These are phyloP conservation scores for Leccinum longicurvipes DNA, from an alignment of 768 basidiomycete species.

Conservation along the genomic window DNA sequence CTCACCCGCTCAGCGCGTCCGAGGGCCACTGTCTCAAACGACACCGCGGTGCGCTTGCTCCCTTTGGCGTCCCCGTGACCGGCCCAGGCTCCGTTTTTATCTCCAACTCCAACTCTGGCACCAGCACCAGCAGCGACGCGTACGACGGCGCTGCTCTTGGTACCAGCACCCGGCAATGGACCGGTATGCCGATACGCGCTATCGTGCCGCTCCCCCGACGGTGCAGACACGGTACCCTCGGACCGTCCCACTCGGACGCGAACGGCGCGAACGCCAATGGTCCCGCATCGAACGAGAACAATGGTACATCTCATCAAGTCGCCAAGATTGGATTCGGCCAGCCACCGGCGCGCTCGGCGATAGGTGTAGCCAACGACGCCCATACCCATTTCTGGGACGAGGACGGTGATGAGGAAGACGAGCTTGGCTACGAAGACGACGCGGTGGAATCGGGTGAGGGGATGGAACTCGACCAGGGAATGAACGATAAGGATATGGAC, in stretches of 20 bases:
- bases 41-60: not conserved
- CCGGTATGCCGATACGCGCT: slow-evolving; percentile 23
- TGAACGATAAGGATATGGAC: not conserved
- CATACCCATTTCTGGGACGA: not conserved
- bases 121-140: not conserved
- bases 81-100: not conserved
- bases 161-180: slow-evolving; percentile 8
- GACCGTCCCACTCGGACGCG: not conserved
- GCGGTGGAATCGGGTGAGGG: not conserved
- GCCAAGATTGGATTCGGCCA: not conserved
- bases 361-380: not conserved
- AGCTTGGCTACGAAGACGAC: not conserved
- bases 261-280: not conserved
- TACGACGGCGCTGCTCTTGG: not conserved
- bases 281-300: not conserved
- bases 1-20: not conserved
- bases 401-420: not conserved
- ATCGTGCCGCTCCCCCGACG: slow-evolving; percentile 17
- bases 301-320: not conserved
- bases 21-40: slow-evolving; percentile 3
- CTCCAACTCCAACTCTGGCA: not conserved
- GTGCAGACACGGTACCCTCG: not conserved
- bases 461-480: not conserved
- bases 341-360: not conserved
- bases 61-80: slow-evolving; percentile 1